Conservation (phyloP, 2,329 filamentous ascomycete species). For the Chaetomiaceae sp. region DNA sequence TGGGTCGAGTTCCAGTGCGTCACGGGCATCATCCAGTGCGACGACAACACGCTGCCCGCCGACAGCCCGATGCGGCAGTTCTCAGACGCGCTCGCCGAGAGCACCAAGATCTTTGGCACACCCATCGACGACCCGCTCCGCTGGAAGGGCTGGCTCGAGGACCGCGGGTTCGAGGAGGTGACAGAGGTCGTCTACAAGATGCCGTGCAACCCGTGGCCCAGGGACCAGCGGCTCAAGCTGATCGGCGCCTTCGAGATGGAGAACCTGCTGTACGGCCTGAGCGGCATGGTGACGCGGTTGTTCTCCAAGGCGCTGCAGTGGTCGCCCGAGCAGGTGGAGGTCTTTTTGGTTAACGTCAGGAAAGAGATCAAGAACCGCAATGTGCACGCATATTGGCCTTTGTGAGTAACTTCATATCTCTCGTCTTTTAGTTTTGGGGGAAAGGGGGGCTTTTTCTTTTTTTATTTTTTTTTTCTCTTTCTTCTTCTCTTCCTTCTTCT, state of each 20-base stretch:
- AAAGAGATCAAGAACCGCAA: constrained; percentile 22
- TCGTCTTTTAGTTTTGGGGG: neutral
- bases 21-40: constrained; percentile 15
- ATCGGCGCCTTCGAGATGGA: constrained; percentile 23
- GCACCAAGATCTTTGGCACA: constrained; percentile 12
- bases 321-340: constrained; percentile 20
- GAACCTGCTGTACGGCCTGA: constrained; percentile 18
- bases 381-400: constrained; percentile 24
- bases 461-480: no score
- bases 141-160: constrained; percentile 21
- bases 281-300: constrained; percentile 20
- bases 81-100: constrained; percentile 11
- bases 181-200: constrained; percentile 21
- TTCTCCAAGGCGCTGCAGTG: constrained; percentile 22
- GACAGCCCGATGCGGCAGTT: constrained; percentile 14
- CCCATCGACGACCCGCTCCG: constrained; percentile 20
- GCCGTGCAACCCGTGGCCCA: constrained; percentile 24
- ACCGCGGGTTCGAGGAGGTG: constrained; percentile 22
- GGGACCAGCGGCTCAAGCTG: constrained; percentile 23
- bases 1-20: constrained; percentile 26
- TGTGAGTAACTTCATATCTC: constrained; percentile 18
- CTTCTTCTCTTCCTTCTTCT: no score
- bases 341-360: constrained; percentile 19
- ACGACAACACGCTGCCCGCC: constrained; percentile 22
- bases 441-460: neutral